Conservation (phyloP, 257 asterid species). For the Capsicum rhomboideum region DNA sequence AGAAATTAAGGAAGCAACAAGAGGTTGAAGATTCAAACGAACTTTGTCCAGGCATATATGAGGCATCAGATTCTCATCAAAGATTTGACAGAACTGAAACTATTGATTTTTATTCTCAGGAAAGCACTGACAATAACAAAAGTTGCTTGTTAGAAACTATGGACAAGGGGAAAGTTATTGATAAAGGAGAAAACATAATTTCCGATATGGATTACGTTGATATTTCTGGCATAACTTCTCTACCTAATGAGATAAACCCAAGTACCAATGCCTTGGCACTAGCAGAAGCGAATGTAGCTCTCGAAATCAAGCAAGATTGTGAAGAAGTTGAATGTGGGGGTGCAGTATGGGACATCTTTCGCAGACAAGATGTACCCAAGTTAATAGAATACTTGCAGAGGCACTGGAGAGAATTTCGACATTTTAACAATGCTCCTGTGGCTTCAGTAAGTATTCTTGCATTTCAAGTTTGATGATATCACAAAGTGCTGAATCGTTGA, state of each 20-base stretch:
- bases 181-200: slow-evolving; percentile 1
- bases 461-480: neutral
- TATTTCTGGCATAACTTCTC: slow-evolving; percentile 1
- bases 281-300: slow-evolving; percentile 2
- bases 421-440: slow-evolving; percentile 17
- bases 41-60: slow-evolving; percentile 3
- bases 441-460: slow-evolving; percentile 14
- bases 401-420: slow-evolving; percentile 31
- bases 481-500: neutral
- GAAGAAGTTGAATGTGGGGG: slow-evolving; percentile 14
- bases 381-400: slow-evolving; percentile 28
- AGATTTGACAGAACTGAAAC: slow-evolving; percentile 5
- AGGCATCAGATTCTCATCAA: slow-evolving; percentile 3
- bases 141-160: slow-evolving; percentile 7
- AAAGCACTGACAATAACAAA: neutral
- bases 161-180: neutral
- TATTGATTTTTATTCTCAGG: neutral
- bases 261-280: neutral
- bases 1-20: slow-evolving; percentile 17
- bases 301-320: slow-evolving; percentile 4
- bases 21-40: slow-evolving; percentile 13
- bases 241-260: neutral
- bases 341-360: slow-evolving; percentile 48
- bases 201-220: neutral
- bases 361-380: slow-evolving; percentile 43